These are phyloP conservation scores for Arthrobotrys musiformis DNA, from an alignment of 2,329 filamentous ascomycete species.

Conservation along the genomic window DNA sequence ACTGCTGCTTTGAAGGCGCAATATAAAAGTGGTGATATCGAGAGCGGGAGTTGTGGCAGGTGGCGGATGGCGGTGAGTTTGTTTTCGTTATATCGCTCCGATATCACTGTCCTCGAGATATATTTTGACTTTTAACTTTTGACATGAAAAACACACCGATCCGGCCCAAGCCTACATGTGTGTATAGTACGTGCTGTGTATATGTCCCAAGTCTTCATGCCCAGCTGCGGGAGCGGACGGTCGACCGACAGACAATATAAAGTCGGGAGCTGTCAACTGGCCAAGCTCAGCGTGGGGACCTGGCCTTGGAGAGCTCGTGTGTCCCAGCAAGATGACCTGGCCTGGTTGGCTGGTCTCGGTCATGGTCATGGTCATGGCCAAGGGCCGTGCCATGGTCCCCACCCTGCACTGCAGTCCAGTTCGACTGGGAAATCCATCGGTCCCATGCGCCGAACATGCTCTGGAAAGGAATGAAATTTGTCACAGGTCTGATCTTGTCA, in stretches of 20 bases:
- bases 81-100: neutral
- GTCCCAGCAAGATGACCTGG: slow-evolving; percentile 20
- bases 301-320: slow-evolving; percentile 44
- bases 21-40: neutral
- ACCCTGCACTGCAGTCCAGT: slow-evolving; percentile 4
- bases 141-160: too few relatives aligned
- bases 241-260: neutral
- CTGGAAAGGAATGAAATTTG: too few relatives aligned
- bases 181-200: too few relatives aligned
- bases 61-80: neutral
- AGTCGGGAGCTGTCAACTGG: neutral
- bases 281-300: neutral
- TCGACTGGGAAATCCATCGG: neutral
- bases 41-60: neutral
- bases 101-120: too few relatives aligned
- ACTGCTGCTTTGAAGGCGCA: too few relatives aligned
- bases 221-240: slow-evolving; percentile 11
- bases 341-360: too few relatives aligned
- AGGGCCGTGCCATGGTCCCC: slow-evolving; percentile 18
- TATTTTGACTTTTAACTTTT: too few relatives aligned
- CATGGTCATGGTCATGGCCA: too few relatives aligned
- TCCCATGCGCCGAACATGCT: neutral
- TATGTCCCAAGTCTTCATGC: neutral
- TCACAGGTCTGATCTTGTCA: slow-evolving; percentile 2
- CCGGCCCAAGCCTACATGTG: too few relatives aligned